Evolutionary conservation across 2,329 filamentous ascomycete species (phyloP).

Genomic region (Ophiostoma populinum): DNA sequence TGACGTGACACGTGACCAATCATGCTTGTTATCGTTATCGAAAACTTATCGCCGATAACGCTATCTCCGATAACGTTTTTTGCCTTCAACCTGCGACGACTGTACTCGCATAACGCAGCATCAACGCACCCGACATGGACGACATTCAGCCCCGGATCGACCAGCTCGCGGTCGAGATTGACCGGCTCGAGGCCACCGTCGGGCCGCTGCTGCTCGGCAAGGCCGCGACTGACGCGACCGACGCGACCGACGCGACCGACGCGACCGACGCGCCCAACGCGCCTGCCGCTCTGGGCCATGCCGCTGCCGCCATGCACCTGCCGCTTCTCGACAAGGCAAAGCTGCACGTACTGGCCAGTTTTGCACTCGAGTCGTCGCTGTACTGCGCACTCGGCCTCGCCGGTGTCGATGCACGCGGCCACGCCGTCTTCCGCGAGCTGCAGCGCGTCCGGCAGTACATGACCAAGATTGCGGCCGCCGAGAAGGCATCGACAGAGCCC

Average conservation of each 20-base stretch:
- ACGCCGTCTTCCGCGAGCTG: constrained; percentile 73
- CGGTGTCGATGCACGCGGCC: constrained; percentile 64
- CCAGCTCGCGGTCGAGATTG: constrained; percentile 60
- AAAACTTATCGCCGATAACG: too few relatives aligned
- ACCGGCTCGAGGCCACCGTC: constrained; percentile 58
- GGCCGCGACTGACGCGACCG: neutral
- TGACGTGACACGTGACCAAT: too few relatives aligned
- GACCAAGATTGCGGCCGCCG: constrained; percentile 68
- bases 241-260: neutral
- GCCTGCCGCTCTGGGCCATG: constrained; percentile 10
- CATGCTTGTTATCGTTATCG: too few relatives aligned
- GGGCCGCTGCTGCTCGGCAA: constrained; percentile 44
- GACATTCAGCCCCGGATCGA: constrained; percentile 52
- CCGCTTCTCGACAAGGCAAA: constrained; percentile 93
- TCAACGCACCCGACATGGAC: constrained; percentile 10
- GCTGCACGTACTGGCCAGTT: constrained; percentile 73
- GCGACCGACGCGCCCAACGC: neutral
- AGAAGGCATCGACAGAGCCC: constrained; percentile 24
- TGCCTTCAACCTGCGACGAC: too few relatives aligned
- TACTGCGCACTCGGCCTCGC: constrained; percentile 70
- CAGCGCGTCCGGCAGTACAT: constrained; percentile 82
- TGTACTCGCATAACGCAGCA: too few relatives aligned
- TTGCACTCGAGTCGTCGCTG: constrained; percentile 76
- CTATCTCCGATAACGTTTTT: too few relatives aligned
- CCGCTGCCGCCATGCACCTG: constrained; percentile 55